Conservation (phyloP, 768 basidiomycete genomes). For the Pisolithus albus region DNA sequence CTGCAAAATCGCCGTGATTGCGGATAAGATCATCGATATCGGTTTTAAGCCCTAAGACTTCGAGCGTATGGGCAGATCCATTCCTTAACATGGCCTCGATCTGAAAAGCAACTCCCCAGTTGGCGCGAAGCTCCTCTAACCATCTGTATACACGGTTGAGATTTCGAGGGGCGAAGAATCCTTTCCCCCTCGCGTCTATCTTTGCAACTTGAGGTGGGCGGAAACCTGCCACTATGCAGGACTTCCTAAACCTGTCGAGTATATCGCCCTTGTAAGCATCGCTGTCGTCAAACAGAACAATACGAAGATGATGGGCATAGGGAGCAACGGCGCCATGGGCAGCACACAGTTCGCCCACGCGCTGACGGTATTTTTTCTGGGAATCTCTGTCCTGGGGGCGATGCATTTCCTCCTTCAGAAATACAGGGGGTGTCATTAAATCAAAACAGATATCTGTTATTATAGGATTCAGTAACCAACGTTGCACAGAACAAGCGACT, state of each 20-base stretch:
- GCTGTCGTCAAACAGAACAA: slow-evolving; percentile 47
- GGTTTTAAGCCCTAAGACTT: slow-evolving; percentile 42
- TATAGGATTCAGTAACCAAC: slow-evolving; percentile 9
- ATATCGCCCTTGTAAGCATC: slow-evolving; percentile 30
- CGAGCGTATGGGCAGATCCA: slow-evolving; percentile 52
- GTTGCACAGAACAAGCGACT: slow-evolving; percentile 12
- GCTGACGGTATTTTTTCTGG: slow-evolving; percentile 44
- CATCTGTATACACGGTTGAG: slow-evolving; percentile 41
- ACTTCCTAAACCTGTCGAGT: slow-evolving; percentile 42
- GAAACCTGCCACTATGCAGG: slow-evolving; percentile 48
- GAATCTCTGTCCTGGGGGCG: slow-evolving; percentile 35
- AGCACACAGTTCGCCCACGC: slow-evolving; percentile 52
- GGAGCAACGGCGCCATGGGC: slow-evolving; percentile 56
- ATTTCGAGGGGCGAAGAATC: slow-evolving; percentile 45
- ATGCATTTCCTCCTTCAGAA: slow-evolving; percentile 57
- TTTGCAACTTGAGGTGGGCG: slow-evolving; percentile 27
- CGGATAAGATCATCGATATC: slow-evolving; percentile 37
- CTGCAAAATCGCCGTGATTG: slow-evolving; percentile 29
- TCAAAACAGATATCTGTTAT: slow-evolving; percentile 61
- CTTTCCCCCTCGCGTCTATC: slow-evolving; percentile 44
- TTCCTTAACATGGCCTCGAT: slow-evolving; percentile 64
- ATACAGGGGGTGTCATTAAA: slow-evolving; percentile 52
- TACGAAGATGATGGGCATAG: slow-evolving; percentile 64
- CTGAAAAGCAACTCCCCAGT: slow-evolving; percentile 71
- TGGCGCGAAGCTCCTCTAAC: slow-evolving; percentile 30